A percentile compares a stretch with the other conserved stretches of the same genome.
phyloP scores from a whole-genome alignment of 2,329 filamentous ascomycete genomes.

The Trichoderma hamatum region DNA sequence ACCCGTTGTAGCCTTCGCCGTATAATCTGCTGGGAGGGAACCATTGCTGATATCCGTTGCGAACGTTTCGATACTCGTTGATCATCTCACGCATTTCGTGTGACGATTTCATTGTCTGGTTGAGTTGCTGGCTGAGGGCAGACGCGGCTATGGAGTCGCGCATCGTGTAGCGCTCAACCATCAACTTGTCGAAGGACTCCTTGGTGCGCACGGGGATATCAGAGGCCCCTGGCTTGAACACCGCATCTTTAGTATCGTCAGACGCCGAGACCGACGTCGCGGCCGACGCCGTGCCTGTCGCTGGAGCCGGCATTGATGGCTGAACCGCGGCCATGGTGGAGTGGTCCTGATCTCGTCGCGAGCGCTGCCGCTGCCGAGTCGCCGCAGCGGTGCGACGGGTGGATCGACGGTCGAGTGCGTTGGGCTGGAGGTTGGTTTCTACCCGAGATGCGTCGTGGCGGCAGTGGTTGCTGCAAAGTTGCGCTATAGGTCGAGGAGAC shows the following conservation, averaged over 20 bases:
- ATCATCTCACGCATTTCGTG: slow-evolving; percentile 67
- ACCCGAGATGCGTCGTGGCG: slow-evolving; percentile 17
- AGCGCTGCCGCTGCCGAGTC: slow-evolving; percentile 41
- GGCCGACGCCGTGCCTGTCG: slow-evolving; percentile 40
- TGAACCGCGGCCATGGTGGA: slow-evolving; percentile 48
- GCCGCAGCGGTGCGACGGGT: slow-evolving; percentile 43
- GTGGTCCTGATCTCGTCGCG: slow-evolving; percentile 29
- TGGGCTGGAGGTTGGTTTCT: slow-evolving; percentile 3
- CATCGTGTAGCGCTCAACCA: slow-evolving; percentile 58
- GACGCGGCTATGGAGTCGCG: slow-evolving; percentile 59
- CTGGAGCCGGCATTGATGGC: slow-evolving; percentile 43
- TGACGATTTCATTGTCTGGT: slow-evolving; percentile 59
- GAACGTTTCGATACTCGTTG: slow-evolving; percentile 68
- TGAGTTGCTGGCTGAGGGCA: slow-evolving; percentile 54
- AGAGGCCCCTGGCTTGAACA: slow-evolving; percentile 30
- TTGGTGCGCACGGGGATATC: slow-evolving; percentile 55
- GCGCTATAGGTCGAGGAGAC: slow-evolving; percentile 20
- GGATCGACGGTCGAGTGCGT: slow-evolving; percentile 9
- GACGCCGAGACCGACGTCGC: slow-evolving; percentile 36
- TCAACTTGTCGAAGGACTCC: slow-evolving; percentile 56
- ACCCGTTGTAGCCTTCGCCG: slow-evolving; percentile 82
- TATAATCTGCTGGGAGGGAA: slow-evolving; percentile 63
- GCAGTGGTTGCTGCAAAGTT: slow-evolving; percentile 21
- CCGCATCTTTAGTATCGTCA: slow-evolving; percentile 37
- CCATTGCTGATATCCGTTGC: slow-evolving; percentile 56